A percentile compares a stretch with the other conserved stretches of the same genome.
Conservation (phyloP, 331 rosid species). For the Prunus yedoensis region DNA sequence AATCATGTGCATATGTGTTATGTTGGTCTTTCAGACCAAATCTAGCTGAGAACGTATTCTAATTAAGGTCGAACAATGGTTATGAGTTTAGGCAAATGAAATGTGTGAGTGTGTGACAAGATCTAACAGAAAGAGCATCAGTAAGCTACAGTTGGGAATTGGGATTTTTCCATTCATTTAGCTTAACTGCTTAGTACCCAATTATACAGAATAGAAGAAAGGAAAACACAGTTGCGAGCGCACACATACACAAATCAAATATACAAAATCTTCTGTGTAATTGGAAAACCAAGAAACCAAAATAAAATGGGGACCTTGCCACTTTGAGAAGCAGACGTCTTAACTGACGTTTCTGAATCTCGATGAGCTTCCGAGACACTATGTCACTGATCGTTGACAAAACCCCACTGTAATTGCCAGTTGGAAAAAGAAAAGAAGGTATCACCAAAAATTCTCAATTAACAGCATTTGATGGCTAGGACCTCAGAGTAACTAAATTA, state of each 20-base stretch:
- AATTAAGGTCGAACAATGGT: too few relatives aligned
- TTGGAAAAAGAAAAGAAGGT: slow-evolving; percentile 3
- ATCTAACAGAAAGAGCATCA: background rate
- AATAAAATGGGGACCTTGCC: slow-evolving; percentile 32
- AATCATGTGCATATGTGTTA: too few relatives aligned
- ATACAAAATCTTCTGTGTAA: background rate
- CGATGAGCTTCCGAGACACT: slow-evolving; percentile 89
- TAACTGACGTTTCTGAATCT: slow-evolving; percentile 72
- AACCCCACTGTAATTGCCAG: slow-evolving; percentile 75
- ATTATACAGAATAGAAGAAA: background rate
- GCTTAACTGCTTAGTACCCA: background rate
- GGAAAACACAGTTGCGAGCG: background rate
- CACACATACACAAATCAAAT: background rate
- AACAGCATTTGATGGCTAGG: background rate
- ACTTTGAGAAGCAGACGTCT: slow-evolving; percentile 78
- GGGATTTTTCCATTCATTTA: background rate
- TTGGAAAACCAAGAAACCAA: background rate
- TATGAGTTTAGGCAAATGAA: background rate
- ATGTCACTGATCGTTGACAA: slow-evolving; percentile 74
- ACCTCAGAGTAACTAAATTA: background rate
- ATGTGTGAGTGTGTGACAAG: background rate
- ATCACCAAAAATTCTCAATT: background rate
- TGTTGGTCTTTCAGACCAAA: background rate
- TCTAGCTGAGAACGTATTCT: background rate
- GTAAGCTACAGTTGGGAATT: too few relatives aligned